Conservation (phyloP, 2,329 filamentous ascomycete genomes). For the Sarocladium kiliense region DNA sequence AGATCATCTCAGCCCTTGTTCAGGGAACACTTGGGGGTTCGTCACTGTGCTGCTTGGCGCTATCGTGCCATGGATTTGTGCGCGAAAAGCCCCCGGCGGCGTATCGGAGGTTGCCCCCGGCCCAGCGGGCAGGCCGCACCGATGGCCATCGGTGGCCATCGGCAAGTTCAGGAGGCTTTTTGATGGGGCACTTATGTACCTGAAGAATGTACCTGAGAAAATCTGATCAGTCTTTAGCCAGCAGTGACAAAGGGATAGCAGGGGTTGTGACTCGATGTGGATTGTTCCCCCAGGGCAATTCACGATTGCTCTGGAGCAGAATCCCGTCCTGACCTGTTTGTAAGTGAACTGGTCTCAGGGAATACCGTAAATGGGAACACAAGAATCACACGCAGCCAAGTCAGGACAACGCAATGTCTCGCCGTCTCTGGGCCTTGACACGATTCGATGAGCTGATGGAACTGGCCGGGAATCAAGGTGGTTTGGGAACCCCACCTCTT, state of each 20-base stretch:
- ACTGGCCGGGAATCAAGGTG: slow-evolving; percentile 1
- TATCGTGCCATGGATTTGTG: not conserved
- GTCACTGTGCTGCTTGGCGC: not conserved
- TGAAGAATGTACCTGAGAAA: not conserved
- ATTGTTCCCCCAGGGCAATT: too few species aligned
- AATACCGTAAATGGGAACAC: too few species aligned
- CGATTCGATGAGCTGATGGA: slow-evolving; percentile 9
- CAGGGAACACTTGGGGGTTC: too few species aligned
- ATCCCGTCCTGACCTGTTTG: too few species aligned
- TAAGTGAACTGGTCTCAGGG: too few species aligned
- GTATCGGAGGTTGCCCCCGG: not conserved
- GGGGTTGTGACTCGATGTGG: not conserved
- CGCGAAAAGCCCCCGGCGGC: not conserved
- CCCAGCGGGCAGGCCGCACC: not conserved
- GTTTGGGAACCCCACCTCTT: slow-evolving; percentile 3
- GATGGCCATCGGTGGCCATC: not conserved
- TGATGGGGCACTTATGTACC: not conserved
- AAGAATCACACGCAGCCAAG: too few species aligned
- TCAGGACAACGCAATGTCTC: too few species aligned
- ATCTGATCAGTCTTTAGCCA: not conserved
- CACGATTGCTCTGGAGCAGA: too few species aligned
- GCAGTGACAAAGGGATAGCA: not conserved
- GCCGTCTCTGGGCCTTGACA: not conserved
- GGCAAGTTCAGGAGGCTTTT: not conserved
- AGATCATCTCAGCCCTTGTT: not conserved